Evolutionary conservation across 257 asterid species (phyloP).

Genomic region (Gentiana straminea): DNA sequence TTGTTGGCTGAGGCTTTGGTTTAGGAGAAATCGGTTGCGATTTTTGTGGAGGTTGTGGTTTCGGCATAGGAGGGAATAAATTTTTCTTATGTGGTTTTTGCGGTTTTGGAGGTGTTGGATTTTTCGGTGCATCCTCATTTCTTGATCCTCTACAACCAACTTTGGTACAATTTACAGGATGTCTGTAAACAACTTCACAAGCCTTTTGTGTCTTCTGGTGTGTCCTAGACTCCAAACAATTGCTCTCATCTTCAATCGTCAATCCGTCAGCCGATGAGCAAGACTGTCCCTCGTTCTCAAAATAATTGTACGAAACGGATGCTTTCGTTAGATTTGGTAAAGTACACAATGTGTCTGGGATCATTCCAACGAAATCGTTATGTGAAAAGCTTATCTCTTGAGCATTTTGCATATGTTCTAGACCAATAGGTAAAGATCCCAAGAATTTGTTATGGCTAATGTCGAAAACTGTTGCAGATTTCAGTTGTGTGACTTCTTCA

Average conservation of each 20-base stretch:
- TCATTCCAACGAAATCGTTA: constrained; percentile 38
- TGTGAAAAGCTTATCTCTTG: constrained; percentile 26
- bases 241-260: constrained; percentile 21
- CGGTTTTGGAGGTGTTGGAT: constrained; percentile 4
- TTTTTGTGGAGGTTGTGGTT: constrained; percentile 1
- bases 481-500: constrained; percentile 40
- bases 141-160: constrained; percentile 28
- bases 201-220: constrained; percentile 35
- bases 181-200: constrained; percentile 25
- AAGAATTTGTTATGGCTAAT: constrained; percentile 35
- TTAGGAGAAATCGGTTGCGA: not conserved
- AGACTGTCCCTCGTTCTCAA: constrained; percentile 27
- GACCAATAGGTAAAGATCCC: constrained; percentile 45
- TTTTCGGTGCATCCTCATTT: constrained; percentile 9
- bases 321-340: constrained; percentile 39
- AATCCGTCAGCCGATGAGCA: constrained; percentile 26
- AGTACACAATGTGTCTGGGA: constrained; percentile 38
- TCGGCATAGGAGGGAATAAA: constrained; percentile 2
- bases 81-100: constrained; percentile 10
- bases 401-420: constrained; percentile 32
- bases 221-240: constrained; percentile 30
- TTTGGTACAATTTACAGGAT: constrained; percentile 37
- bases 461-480: constrained; percentile 35
- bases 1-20: constrained; percentile 2
- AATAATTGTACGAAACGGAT: constrained; percentile 34